Base-by-base conservation (phyloP, 176 grass and related monocot genomes). In the Raddia distichophylla region DNA sequence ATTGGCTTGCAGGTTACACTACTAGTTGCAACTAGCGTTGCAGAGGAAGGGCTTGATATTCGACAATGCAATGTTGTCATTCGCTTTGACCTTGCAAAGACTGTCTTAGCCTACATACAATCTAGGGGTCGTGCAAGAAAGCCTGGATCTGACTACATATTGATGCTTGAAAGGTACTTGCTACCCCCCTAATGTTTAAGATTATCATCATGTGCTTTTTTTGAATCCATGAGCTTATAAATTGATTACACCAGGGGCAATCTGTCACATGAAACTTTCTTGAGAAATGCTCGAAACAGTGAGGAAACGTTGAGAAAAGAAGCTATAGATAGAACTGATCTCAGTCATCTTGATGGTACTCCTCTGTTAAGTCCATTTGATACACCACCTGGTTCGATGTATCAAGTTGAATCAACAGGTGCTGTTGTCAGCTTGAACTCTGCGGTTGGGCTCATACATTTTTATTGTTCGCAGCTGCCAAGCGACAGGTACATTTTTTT, bases 11-110 rank as follows among this genome's bases (percentile, higher is more conserved):
- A 99, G 96, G 82, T 99, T 86, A 95, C 96, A 7, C 90, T 99
- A 74, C 82, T 99, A 83, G 96, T 99, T 18, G 96, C 96, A 32
- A 99, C 96, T 49, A 99, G 96, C 79, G 96, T 99, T 72, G 96
- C 96, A 46, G 96, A 99, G 87, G 93, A 99, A 99, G 96, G 93
- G 66, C 96, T 99, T 86, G 96, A 95, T 90, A 99, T 99, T 80
- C 85, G 93, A 37, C 96, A 99, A 60, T 99, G 96, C 88, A 99
- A 99, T 93, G 96, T 99, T 22, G 96, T 99, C 65, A 99, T 99
- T 82, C 93, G 96, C 50, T 99, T 99, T 91, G 96, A 99, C 85
- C 92, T 99, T 84, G 93, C 96, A 48, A 99, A 99, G 88, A 99
- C 96, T 73, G 93, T 99, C 75, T 88, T 99, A 59, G 96, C 96